Percentiles rank a stretch among this genome's conserved stretches.
Evolutionary conservation across 1,139 yeast species (phyloP).

Genomic region (Eremothecium sinecaudum): DNA sequence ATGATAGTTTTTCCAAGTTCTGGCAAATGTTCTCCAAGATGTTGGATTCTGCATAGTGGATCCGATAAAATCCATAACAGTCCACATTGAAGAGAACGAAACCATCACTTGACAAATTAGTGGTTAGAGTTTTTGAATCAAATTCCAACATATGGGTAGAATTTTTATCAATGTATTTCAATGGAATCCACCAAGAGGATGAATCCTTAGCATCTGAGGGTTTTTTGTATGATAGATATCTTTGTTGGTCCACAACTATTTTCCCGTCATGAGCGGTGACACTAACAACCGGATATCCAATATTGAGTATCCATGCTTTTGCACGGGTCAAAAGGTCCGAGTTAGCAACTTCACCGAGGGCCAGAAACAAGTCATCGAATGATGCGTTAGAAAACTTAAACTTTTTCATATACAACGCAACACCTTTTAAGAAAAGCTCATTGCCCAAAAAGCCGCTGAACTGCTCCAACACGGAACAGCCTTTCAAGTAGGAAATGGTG

Average conservation of each 20-base stretch:
- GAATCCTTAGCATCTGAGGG: conserved; percentile 38
- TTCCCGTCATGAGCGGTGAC: conserved; percentile 31
- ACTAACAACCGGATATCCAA: conserved; percentile 55
- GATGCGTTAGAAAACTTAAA: conserved; percentile 53
- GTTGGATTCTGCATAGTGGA: conserved; percentile 43
- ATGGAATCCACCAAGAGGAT: conserved; percentile 71
- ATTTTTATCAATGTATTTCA: conserved; percentile 35
- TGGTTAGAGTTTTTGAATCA: conserved; percentile 37
- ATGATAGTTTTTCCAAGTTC: conserved; percentile 38
- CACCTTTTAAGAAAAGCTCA: conserved; percentile 59
- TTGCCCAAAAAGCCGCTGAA: conserved; percentile 59
- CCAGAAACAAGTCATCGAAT: conserved; percentile 50
- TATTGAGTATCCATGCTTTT: conserved; percentile 53
- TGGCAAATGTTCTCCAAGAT: conserved; percentile 39
- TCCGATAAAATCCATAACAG: conserved; percentile 58
- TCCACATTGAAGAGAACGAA: conserved; percentile 56
- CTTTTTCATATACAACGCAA: conserved; percentile 50
- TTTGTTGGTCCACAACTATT: conserved; percentile 40
- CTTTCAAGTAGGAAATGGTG: conserved; percentile 66
- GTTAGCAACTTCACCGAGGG: conserved; percentile 47
- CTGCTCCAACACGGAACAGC: conserved; percentile 69
- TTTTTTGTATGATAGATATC: conserved; percentile 52
- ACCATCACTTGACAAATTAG: conserved; percentile 27
- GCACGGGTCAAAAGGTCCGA: conserved; percentile 46
- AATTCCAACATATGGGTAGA: conserved; percentile 30